Percentiles rank a stretch among this genome's conserved stretches.
phyloP scores from a whole-genome alignment of 805 yeast genomes.

The Yarrowia osloensis region DNA sequence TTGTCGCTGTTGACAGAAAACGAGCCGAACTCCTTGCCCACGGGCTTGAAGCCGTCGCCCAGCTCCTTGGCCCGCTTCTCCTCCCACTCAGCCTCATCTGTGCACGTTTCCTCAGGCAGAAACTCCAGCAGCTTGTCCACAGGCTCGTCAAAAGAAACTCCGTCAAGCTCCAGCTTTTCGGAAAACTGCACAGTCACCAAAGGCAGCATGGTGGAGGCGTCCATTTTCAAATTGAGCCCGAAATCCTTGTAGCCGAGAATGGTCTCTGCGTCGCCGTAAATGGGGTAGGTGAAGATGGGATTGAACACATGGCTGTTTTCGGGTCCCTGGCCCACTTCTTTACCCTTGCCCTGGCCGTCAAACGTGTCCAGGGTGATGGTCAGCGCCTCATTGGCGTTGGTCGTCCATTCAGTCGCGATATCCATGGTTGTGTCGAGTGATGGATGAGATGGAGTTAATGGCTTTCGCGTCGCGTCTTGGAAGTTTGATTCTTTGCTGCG shows the following conservation, averaged over 20 bases:
- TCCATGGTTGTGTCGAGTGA: neutral
- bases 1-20: conserved; percentile 41
- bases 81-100: conserved; percentile 71
- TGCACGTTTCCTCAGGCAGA: conserved; percentile 60
- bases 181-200: conserved; percentile 61
- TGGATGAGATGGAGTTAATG: neutral
- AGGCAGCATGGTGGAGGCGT: conserved; percentile 72
- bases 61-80: conserved; percentile 55
- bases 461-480: conserved; percentile 29
- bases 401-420: conserved; percentile 67
- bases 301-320: conserved; percentile 46
- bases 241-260: conserved; percentile 81
- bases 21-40: conserved; percentile 42
- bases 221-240: conserved; percentile 63
- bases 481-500: too few species aligned
- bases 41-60: conserved; percentile 44
- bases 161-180: conserved; percentile 49
- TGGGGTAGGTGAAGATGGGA: conserved; percentile 87
- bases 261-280: conserved; percentile 88
- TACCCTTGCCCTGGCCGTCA: conserved; percentile 34
- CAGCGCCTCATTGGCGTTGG: conserved; percentile 68
- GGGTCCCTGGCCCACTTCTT: neutral
- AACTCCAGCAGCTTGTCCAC: conserved; percentile 54
- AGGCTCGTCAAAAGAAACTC: conserved; percentile 61
- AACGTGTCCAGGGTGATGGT: conserved; percentile 50